Evolutionary conservation across 1,284 basidiomycete genomes (phyloP).

Genomic region (Wolfiporia cocos): DNA sequence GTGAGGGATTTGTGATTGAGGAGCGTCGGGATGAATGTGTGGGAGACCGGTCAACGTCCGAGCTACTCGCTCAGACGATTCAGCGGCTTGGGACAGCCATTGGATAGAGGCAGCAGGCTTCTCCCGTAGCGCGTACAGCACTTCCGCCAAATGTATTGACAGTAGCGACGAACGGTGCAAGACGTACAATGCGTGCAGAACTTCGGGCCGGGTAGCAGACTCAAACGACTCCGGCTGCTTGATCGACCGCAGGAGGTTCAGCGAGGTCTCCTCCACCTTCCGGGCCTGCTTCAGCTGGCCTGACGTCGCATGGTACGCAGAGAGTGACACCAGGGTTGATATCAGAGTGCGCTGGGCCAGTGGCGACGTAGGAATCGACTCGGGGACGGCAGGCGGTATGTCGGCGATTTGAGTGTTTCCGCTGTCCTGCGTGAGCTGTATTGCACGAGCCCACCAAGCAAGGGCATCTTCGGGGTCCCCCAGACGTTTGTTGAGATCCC

Average conservation of each 20-base stretch:
- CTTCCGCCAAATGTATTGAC: constrained; percentile 71
- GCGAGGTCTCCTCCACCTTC: constrained; percentile 57
- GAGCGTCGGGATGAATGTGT: constrained; percentile 29
- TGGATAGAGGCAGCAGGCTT: constrained; percentile 44
- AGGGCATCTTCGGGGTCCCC: constrained; percentile 48
- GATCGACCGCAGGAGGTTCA: constrained; percentile 63
- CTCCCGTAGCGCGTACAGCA: constrained; percentile 52
- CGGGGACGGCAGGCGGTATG: constrained; percentile 30
- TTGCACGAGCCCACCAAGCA: constrained; percentile 61
- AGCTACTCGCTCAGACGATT: constrained; percentile 63
- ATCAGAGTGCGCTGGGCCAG: constrained; percentile 64
- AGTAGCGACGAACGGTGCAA: constrained; percentile 70
- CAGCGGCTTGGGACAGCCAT: constrained; percentile 53
- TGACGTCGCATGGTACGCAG: constrained; percentile 62
- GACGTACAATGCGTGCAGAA: constrained; percentile 62
- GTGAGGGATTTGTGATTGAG: constrained; percentile 32
- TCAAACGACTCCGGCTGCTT: constrained; percentile 40
- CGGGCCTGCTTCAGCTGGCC: constrained; percentile 65
- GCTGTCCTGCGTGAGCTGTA: constrained; percentile 35
- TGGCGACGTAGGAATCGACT: constrained; percentile 46
- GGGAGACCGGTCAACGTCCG: constrained; percentile 44
- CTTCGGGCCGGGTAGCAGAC: constrained; percentile 45
- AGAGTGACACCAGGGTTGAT: constrained; percentile 63
- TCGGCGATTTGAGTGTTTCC: constrained; percentile 3
- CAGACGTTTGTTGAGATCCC: constrained; percentile 53